Evolutionary conservation across 768 basidiomycete genomes (phyloP).

Genomic region (Agrocybe pediades): DNA sequence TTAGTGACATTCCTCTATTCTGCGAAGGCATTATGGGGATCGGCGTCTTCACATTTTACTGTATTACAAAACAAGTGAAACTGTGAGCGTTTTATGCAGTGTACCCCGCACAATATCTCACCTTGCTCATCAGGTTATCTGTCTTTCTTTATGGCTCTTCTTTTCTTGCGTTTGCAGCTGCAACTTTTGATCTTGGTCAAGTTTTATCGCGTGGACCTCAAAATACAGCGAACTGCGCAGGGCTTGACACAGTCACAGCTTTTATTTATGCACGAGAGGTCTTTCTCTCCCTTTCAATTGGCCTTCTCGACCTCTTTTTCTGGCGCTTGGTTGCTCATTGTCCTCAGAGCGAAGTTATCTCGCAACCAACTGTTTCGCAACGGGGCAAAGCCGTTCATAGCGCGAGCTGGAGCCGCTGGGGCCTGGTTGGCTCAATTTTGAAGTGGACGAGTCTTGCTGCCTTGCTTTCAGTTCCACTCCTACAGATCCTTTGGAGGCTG

Average conservation of each 20-base stretch:
- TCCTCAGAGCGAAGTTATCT: conserved; percentile 42
- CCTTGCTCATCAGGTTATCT: conserved; percentile 21
- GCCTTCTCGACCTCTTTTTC: conserved; percentile 64
- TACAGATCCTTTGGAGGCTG: conserved; percentile 70
- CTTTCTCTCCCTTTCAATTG: conserved; percentile 55
- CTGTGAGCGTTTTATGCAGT: conserved; percentile 33
- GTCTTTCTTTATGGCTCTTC: conserved; percentile 58
- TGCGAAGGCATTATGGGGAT: conserved; percentile 67
- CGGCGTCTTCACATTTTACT: conserved; percentile 57
- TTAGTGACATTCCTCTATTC: conserved; percentile 69
- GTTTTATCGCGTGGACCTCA: conserved; percentile 42
- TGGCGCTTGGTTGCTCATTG: conserved; percentile 67
- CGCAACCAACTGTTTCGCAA: neutral
- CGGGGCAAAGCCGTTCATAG: conserved; percentile 39
- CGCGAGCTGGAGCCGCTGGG: conserved; percentile 70
- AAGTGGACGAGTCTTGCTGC: conserved; percentile 52
- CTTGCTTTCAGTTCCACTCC: conserved; percentile 46
- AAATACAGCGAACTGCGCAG: conserved; percentile 22
- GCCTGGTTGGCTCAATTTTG: conserved; percentile 50
- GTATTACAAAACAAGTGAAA: conserved; percentile 51
- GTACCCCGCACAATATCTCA: conserved; percentile 27
- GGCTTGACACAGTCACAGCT: conserved; percentile 30
- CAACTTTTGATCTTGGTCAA: conserved; percentile 63
- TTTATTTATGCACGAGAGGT: conserved; percentile 60
- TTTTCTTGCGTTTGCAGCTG: conserved; percentile 61